Conservation (phyloP, 176 grass and related monocot species). For the Triticum turgidum region DNA sequence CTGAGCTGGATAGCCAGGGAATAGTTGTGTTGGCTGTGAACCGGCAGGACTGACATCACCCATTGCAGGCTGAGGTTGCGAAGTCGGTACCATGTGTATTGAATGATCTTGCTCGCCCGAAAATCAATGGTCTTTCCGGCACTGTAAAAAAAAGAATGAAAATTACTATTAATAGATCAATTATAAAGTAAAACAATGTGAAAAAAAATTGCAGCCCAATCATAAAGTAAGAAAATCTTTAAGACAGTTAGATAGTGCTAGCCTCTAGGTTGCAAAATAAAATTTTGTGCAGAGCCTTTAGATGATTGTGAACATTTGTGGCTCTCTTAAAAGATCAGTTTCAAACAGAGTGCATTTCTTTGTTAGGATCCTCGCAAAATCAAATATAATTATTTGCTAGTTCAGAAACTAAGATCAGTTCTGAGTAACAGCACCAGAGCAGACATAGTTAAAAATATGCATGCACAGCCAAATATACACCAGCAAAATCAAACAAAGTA, state of each 20-base stretch:
- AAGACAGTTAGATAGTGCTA: not conserved
- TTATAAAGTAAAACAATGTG: too few relatives aligned
- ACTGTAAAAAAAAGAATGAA: constrained; percentile 3
- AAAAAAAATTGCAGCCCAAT: not conserved
- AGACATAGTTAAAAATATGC: not conserved
- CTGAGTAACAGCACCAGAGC: not conserved
- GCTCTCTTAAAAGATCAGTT: not conserved
- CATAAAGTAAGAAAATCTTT: not conserved
- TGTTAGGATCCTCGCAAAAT: not conserved
- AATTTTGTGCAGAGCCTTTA: not conserved
- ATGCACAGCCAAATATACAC: not conserved
- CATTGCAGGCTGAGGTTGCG: constrained; percentile 37
- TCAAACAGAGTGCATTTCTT: not conserved
- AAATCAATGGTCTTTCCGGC: not conserved
- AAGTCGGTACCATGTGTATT: not conserved
- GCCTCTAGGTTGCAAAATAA: not conserved
- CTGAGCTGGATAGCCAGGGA: not conserved
- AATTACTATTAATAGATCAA: too few relatives aligned
- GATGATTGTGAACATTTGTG: not conserved
- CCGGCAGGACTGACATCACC: constrained; percentile 3
- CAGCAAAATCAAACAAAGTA: not conserved
- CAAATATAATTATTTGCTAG: not conserved
- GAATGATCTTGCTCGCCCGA: too few relatives aligned
- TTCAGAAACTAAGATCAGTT: not conserved
- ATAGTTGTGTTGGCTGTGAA: not conserved